Conservation (phyloP, 148 eudicot genomes). For the Salicornia ramosissima region DNA sequence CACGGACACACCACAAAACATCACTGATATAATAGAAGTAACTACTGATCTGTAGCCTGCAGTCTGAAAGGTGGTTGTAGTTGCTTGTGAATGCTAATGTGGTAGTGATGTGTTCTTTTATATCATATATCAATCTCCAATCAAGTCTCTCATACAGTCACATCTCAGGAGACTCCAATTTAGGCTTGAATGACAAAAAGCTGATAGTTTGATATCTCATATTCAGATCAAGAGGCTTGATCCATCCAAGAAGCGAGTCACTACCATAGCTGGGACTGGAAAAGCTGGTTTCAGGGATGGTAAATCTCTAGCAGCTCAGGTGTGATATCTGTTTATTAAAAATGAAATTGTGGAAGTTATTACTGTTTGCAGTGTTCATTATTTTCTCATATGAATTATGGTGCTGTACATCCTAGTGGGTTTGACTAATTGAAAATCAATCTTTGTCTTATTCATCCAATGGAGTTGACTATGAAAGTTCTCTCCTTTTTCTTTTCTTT, state of each 20-base stretch:
- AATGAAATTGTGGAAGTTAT: background rate
- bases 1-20: too few species aligned
- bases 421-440: background rate
- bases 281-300: constrained; percentile 97
- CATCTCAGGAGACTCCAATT: background rate
- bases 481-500: too few species aligned
- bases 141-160: background rate
- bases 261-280: constrained; percentile 75
- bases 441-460: too few species aligned
- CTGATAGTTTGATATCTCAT: constrained; percentile 15
- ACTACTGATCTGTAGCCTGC: too few species aligned
- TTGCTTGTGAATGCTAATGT: constrained; percentile 5
- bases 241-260: constrained; percentile 62
- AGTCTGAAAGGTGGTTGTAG: background rate
- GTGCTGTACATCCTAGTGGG: background rate
- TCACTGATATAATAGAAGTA: too few species aligned
- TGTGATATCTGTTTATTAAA: constrained; percentile 20
- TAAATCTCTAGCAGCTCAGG: constrained; percentile 70
- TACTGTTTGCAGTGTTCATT: background rate
- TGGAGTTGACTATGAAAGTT: background rate
- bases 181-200: background rate
- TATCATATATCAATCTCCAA: background rate
- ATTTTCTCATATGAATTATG: background rate
- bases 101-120: background rate
- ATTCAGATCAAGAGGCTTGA: constrained; percentile 85